Evolutionary conservation across 2,329 filamentous ascomycete species (phyloP), one percentile per base, ranked within the genome.

Genomic region (Diaporthe longicolla): DNA sequence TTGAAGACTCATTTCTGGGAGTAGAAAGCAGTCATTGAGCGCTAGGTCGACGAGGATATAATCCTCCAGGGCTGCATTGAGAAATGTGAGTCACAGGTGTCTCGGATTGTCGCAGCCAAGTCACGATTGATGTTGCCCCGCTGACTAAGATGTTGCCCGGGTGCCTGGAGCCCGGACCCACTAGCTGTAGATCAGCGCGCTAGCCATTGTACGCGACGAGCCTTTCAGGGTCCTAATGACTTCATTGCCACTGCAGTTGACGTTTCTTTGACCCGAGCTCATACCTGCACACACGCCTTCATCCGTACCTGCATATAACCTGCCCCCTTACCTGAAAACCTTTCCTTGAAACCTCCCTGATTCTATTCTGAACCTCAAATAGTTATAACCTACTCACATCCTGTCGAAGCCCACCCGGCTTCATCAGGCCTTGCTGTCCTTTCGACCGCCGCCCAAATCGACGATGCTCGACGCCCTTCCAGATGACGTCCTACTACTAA

Each of bases 401-500:
- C 57, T 63, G 32, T 52, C 45, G 32, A 40, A 54, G 48, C 48
- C 32, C 9, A 13, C 3, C 48, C 4, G n/a, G 63, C 70, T 32
- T 45, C 57, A 29, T 55, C 70, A 45, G 54, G 32, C 57, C n/a
- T 9, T n/a, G 35, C 40, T 43, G 29, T 29, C 24, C 32, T 61
- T 21, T 32, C 9, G 24, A 26, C 45, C 10, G 29, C 57, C 70
- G 21, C 17, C 7, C 45, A 50, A 50, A 4, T 5, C 73, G 79
- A 55, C 24, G 17, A 73, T 73, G 72, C 82, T 89, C 74, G 82
- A 82, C 72, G 80, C 80, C 43, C 83, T 90, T 8, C 87, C 88
- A 7, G 83, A 86, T 77, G 88, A 90, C 74, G 80, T 90, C 71
- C 76, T 90, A 24, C 84, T 88, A 75, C 83, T 88, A 74, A 80